Conservation (phyloP, 108 stramenopile species). For the Cyclotella distinguenda region DNA sequence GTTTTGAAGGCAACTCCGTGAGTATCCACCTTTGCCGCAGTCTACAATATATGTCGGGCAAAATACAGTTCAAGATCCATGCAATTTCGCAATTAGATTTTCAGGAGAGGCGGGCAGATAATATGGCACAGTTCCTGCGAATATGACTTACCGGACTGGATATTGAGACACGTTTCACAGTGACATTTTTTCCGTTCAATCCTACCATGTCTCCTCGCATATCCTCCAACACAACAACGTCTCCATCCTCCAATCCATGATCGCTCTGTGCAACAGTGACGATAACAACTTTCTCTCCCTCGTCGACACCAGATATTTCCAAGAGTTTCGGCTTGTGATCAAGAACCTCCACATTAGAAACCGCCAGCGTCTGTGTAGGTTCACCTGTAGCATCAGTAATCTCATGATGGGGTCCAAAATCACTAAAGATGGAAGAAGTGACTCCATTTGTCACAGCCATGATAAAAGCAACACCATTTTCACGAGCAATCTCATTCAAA, state of each 20-base stretch:
- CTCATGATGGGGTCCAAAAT: slow-evolving; percentile 45
- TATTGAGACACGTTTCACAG: slow-evolving; percentile 56
- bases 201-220: slow-evolving; percentile 44
- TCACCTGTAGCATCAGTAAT: slow-evolving; percentile 52
- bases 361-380: slow-evolving; percentile 50
- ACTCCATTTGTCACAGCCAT: slow-evolving; percentile 47
- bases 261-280: slow-evolving; percentile 52
- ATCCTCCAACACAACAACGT: slow-evolving; percentile 50
- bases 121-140: background rate
- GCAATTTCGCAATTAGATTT: background rate
- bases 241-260: slow-evolving; percentile 55
- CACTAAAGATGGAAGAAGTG: slow-evolving; percentile 47
- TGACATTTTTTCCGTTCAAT: slow-evolving; percentile 42
- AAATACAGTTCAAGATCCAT: background rate
- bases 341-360: slow-evolving; percentile 45
- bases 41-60: background rate
- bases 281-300: slow-evolving; percentile 47
- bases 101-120: background rate
- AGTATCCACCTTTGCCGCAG: slow-evolving; percentile 53
- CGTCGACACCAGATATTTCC: slow-evolving; percentile 44
- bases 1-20: slow-evolving; percentile 51
- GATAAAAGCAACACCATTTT: slow-evolving; percentile 45
- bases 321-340: slow-evolving; percentile 42
- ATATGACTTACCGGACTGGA: slow-evolving; percentile 33
- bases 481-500: slow-evolving; percentile 33